phyloP scores from a whole-genome alignment of 345 rosid genomes.

The Eucalyptus pauciflora region DNA sequence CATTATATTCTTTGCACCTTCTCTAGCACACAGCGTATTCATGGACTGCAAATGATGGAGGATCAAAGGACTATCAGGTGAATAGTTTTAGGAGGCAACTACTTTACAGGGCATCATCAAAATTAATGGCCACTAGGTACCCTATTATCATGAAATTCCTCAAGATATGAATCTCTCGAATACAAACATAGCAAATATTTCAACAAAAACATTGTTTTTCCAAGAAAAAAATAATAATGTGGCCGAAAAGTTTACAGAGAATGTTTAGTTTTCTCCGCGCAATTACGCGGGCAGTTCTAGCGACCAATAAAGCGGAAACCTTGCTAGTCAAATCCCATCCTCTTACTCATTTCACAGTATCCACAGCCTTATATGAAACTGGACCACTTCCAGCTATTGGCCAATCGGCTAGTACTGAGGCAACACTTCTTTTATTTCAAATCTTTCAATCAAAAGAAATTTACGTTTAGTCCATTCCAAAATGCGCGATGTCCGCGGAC shows the following conservation, averaged over 20 bases:
- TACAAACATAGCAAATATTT: background rate
- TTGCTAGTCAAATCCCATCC: background rate
- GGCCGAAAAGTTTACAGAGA: background rate
- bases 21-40: slow-evolving; percentile 78
- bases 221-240: background rate
- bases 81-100: background rate
- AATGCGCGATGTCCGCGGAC: background rate
- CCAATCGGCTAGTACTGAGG: background rate
- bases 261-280: background rate
- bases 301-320: background rate
- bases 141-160: background rate
- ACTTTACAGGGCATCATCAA: background rate
- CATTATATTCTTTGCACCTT: slow-evolving; percentile 80
- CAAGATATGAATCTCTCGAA: background rate
- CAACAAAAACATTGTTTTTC: background rate
- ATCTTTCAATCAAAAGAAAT: background rate
- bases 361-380: background rate
- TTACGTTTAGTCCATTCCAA: background rate
- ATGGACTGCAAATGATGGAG: slow-evolving; percentile 39
- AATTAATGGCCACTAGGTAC: background rate
- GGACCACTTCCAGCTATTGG: background rate
- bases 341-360: background rate
- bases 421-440: background rate
- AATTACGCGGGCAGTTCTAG: background rate
- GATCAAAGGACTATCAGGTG: background rate